A percentile compares a stretch with the other conserved stretches of the same genome.
Conservation (phyloP, 2,329 filamentous ascomycete species). For the Corinectria fuckeliana region DNA sequence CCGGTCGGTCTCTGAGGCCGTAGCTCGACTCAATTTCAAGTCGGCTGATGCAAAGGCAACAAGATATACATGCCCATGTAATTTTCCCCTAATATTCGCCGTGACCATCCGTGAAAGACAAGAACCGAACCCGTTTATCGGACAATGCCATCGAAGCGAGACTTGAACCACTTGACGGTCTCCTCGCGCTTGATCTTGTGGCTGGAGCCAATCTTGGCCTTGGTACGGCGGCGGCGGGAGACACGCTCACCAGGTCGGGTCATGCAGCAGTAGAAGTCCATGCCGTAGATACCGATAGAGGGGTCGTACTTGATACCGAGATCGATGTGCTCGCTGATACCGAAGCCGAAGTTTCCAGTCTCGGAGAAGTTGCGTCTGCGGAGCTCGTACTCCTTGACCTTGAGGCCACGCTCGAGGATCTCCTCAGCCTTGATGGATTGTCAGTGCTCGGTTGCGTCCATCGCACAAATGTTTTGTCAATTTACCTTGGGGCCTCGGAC, state of each 20-base stretch:
- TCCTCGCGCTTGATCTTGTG: constrained; percentile 95
- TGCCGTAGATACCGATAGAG: constrained; percentile 97
- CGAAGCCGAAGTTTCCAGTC: constrained; percentile 99
- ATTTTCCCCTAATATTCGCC: constrained; percentile 49
- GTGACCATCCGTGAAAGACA: constrained; percentile 48
- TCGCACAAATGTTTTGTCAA: constrained; percentile 4
- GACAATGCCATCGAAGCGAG: constrained; percentile 97
- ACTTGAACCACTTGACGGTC: constrained; percentile 95
- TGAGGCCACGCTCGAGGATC: constrained; percentile 99
- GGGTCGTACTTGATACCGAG: constrained; percentile 99
- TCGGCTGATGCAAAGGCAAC: constrained; percentile 58
- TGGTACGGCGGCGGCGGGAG: constrained; percentile 89
- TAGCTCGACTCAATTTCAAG: constrained; percentile 64
- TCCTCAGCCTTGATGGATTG: constrained; percentile 76
- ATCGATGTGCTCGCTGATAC: constrained; percentile 99
- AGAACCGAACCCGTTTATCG: constrained; percentile 69
- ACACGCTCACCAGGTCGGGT: constrained; percentile 98
- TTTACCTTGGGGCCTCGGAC: constrained; percentile 87
- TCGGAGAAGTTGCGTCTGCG: constrained; percentile 99
- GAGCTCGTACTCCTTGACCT: constrained; percentile 99
- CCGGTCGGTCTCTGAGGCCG: constrained; percentile 79
- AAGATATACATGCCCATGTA: constrained; percentile 49
- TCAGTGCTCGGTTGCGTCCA: constrained; percentile 31
- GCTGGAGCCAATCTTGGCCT: constrained; percentile 82
- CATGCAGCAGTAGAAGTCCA: constrained; percentile 99